Evolutionary conservation across 345 rosid species (phyloP), one percentile per base, ranked within the genome.

Genomic region (Citrus reticulata): DNA sequence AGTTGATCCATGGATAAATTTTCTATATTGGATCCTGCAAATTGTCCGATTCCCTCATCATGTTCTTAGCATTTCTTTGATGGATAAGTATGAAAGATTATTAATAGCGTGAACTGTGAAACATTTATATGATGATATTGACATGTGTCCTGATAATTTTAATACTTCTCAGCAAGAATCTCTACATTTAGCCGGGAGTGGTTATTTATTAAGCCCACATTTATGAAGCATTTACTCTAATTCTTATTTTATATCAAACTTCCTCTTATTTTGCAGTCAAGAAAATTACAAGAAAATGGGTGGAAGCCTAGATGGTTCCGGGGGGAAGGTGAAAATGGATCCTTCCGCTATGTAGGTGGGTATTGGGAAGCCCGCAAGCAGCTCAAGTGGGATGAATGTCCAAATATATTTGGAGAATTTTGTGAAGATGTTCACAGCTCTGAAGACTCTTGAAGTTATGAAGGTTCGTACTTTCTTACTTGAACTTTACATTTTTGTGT

Each of bases 231-330:
- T 54, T 32, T 30, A 14, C 16, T 35, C 0, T 35, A 35, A 16
- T 49, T 73, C 69, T 34, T 75, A 20, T 40, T 25, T 46, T 35
- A 40, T 27, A 30, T 75, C 24, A 35, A 46, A 8, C 37, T 72
- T 60, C 37, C 30, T 64, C 66, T 65, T n/a, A 10, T 83, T 37
- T 29, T 42, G 73, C 92, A 96, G 98, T 93, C 98, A 64, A 88
- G 93, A 76, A 90, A 90, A 82, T 73, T 94, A 81, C 98, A 96
- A 83, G 98, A 93, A 83, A 88, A 89, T 66, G 98, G 99, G 74
- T 93, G 99, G 98, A 88, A 85, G 73, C 95, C 99, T 0, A 86
- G 90, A 86, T 96, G 99, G 98, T 94, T 96, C 83, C 81, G 79
- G 68, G 77, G 80, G 81, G 91, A 89, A 49, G 86, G 83, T 63